phyloP scores from a whole-genome alignment of 2,329 filamentous ascomycete species.

The Alternaria sp. region DNA sequence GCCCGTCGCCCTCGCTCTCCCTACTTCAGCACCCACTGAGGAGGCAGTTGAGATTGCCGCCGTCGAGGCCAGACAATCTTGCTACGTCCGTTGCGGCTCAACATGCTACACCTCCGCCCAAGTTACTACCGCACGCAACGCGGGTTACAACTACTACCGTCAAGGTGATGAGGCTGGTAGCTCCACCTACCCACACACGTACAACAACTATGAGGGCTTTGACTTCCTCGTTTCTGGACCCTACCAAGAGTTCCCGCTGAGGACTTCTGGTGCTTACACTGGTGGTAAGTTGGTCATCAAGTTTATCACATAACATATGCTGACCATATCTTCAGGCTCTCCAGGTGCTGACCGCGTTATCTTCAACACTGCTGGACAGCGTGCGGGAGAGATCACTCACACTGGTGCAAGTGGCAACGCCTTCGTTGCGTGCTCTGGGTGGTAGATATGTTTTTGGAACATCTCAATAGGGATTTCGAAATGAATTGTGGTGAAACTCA shows the following conservation, averaged over 20 bases:
- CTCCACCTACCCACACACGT: conserved; percentile 65
- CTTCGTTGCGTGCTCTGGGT: conserved; percentile 69
- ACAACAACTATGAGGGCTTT: conserved; percentile 71
- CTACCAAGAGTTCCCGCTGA: conserved; percentile 71
- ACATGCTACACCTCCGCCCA: conserved; percentile 61
- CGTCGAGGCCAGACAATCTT: conserved; percentile 50
- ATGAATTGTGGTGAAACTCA: not conserved
- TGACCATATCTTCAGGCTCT: conserved; percentile 54
- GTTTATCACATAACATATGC: not conserved
- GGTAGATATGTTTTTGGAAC: conserved; percentile 11
- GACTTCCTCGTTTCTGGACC: conserved; percentile 64
- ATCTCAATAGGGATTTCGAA: not conserved
- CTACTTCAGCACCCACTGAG: conserved; percentile 22
- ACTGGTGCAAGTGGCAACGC: conserved; percentile 72
- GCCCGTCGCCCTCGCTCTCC: conserved; percentile 30
- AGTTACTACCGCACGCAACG: conserved; percentile 60
- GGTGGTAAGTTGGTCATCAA: conserved; percentile 57
- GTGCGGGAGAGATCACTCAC: conserved; percentile 73
- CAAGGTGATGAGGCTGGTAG: conserved; percentile 49
- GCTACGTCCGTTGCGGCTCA: conserved; percentile 63
- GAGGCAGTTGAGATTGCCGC: conserved; percentile 12
- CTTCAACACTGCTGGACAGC: conserved; percentile 64
- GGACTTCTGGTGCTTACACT: conserved; percentile 60
- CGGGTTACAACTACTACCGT: conserved; percentile 62
- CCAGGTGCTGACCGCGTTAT: conserved; percentile 74